A percentile compares a stretch with the other conserved stretches of the same genome.
Conservation (phyloP, 306 rosid species). For the Biancaea sappan region DNA sequence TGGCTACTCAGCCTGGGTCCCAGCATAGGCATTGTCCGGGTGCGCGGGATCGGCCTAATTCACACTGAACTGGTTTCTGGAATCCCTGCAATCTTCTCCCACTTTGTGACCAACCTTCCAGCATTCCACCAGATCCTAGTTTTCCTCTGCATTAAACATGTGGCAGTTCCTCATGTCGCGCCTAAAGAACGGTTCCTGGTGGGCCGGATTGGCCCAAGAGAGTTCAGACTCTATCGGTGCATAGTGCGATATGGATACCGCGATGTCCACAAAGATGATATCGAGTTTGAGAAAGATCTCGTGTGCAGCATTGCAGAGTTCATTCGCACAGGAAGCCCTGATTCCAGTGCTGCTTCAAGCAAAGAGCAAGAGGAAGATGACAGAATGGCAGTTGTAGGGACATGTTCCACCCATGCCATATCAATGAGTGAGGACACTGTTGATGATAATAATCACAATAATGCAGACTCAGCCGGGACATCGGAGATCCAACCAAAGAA, state of each 20-base stretch:
- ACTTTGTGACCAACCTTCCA: slow-evolving; percentile 91
- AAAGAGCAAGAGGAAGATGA: slow-evolving; percentile 47
- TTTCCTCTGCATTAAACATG: slow-evolving; percentile 92
- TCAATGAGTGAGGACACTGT: slow-evolving; percentile 39
- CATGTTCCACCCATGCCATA: slow-evolving; percentile 58
- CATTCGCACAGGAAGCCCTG: slow-evolving; percentile 53
- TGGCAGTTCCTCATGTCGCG: slow-evolving; percentile 77
- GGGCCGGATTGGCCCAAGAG: slow-evolving; percentile 74
- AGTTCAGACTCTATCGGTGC: slow-evolving; percentile 77
- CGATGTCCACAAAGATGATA: slow-evolving; percentile 77
- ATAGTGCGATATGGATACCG: slow-evolving; percentile 89
- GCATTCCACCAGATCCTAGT: slow-evolving; percentile 94
- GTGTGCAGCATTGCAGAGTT: slow-evolving; percentile 85
- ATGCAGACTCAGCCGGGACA: slow-evolving; percentile 30
- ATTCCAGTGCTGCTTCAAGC: not conserved
- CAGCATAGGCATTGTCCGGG: slow-evolving; percentile 81
- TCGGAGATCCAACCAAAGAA: slow-evolving; percentile 55
- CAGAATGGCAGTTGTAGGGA: slow-evolving; percentile 71
- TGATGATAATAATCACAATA: slow-evolving; percentile 6
- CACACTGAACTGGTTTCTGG: slow-evolving; percentile 89
- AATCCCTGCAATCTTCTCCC: slow-evolving; percentile 88
- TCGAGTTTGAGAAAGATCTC: slow-evolving; percentile 89
- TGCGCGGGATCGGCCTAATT: slow-evolving; percentile 82
- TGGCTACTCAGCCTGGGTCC: slow-evolving; percentile 83
- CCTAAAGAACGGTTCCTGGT: slow-evolving; percentile 84